Conservation (phyloP, 2,329 filamentous ascomycete genomes). For the Penicillium sp. region DNA sequence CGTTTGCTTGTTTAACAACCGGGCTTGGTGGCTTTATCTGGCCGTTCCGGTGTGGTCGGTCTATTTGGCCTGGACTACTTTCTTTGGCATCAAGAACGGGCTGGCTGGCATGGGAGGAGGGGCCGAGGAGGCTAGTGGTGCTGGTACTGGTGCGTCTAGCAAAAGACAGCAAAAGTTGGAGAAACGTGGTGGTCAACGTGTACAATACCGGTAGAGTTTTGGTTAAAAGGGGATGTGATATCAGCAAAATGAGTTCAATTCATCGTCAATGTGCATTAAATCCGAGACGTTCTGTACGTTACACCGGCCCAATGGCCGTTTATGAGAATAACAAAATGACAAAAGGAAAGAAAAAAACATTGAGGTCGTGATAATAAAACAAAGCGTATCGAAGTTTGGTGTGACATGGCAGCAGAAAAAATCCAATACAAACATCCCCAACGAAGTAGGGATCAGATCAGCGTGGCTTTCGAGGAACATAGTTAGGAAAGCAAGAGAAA, state of each 20-base stretch:
- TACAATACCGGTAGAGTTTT: slow-evolving; percentile 37
- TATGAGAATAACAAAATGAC: not conserved
- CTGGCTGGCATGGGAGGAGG: slow-evolving; percentile 39
- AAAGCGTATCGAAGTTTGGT: not conserved
- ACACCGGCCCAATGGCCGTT: not conserved
- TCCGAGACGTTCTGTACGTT: slow-evolving; percentile 4
- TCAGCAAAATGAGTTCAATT: not conserved
- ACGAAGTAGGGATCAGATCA: not conserved
- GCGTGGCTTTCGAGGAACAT: not conserved
- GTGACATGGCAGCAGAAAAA: not conserved
- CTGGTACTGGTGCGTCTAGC: slow-evolving; percentile 25
- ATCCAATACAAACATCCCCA: slow-evolving; percentile 5
- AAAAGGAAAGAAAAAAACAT: slow-evolving; percentile 1
- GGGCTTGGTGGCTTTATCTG: slow-evolving; percentile 64
- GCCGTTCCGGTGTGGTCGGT: slow-evolving; percentile 47
- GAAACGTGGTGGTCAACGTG: slow-evolving; percentile 46
- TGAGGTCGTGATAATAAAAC: slow-evolving; percentile 4
- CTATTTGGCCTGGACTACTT: slow-evolving; percentile 44
- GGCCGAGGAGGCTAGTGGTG: slow-evolving; percentile 15
- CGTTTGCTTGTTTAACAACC: slow-evolving; percentile 77
- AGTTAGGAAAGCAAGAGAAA: slow-evolving; percentile 1
- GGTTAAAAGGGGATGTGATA: not conserved
- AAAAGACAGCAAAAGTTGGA: slow-evolving; percentile 54
- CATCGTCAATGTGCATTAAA: not conserved
- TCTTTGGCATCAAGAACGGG: slow-evolving; percentile 45